A percentile compares a stretch with the other conserved stretches of the same genome.
Evolutionary conservation across 139 green algal genomes (phyloP).

Genomic region (Closterium sp.): DNA sequence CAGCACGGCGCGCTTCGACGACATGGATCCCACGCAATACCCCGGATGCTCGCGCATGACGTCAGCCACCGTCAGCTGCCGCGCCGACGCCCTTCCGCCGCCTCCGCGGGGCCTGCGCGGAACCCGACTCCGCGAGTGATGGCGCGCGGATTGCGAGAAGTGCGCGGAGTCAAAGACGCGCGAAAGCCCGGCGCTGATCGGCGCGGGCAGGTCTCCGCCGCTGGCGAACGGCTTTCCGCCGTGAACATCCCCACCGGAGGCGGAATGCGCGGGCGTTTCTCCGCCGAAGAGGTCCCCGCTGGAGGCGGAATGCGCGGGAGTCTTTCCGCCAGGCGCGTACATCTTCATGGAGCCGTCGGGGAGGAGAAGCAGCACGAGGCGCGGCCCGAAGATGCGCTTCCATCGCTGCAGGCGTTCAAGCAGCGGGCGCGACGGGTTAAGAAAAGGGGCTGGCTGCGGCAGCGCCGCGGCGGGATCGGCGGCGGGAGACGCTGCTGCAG

Average conservation of each 20-base stretch:
- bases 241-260: background rate
- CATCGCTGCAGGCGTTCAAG: background rate
- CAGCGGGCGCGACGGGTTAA: background rate
- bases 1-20: background rate
- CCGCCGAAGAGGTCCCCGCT: background rate
- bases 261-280: background rate
- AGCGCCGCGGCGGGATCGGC: too few relatives aligned
- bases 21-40: background rate
- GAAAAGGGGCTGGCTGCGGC: background rate
- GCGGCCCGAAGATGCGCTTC: background rate
- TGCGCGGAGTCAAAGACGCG: background rate
- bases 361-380: background rate
- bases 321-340: background rate
- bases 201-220: background rate
- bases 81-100: too few relatives aligned
- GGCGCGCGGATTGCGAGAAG: background rate
- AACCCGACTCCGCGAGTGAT: background rate
- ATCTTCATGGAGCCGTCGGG: background rate
- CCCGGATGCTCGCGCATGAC: background rate
- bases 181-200: too few relatives aligned
- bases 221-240: too few relatives aligned
- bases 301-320: background rate
- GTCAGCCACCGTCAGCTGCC: background rate
- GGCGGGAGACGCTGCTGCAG: background rate
- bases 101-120: background rate